A percentile compares a stretch with the other conserved stretches of the same genome.
These are phyloP conservation scores for Botryosphaeria dothidea DNA, from an alignment of 2,329 filamentous ascomycete species.

Conservation along the genomic window DNA sequence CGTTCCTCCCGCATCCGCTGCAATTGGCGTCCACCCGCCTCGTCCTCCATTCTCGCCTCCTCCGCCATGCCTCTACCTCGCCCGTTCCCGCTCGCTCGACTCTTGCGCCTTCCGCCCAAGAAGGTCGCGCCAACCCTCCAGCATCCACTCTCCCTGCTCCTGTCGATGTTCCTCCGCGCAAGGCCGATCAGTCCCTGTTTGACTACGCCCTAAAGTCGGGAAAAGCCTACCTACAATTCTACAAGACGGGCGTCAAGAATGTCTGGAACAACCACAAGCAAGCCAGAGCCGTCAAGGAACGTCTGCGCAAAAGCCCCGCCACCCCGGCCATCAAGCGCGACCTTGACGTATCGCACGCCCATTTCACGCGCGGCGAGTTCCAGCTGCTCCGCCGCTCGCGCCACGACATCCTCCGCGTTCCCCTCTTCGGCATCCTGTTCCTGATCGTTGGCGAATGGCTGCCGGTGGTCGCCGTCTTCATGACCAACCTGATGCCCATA, in stretches of 20 bases:
- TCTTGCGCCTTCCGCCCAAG: neutral
- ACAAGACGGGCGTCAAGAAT: slow-evolving; percentile 79
- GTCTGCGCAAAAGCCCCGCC: slow-evolving; percentile 33
- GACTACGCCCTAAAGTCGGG: slow-evolving; percentile 64
- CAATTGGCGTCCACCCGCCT: neutral
- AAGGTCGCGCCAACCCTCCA: slow-evolving; percentile 65
- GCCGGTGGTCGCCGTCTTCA: slow-evolving; percentile 71
- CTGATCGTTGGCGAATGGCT: slow-evolving; percentile 84
- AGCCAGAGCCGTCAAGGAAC: slow-evolving; percentile 28
- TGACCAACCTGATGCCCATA: slow-evolving; percentile 73
- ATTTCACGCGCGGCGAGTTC: slow-evolving; percentile 65
- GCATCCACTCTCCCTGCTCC: slow-evolving; percentile 70
- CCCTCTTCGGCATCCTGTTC: slow-evolving; percentile 74
- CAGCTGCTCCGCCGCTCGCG: slow-evolving; percentile 68
- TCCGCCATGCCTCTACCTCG: neutral
- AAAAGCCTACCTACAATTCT: slow-evolving; percentile 78
- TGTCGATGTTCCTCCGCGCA: slow-evolving; percentile 62
- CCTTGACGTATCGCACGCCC: neutral
- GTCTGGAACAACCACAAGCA: slow-evolving; percentile 66
- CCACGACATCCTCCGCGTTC: slow-evolving; percentile 75
- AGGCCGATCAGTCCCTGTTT: slow-evolving; percentile 47
- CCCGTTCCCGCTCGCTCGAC: no score
- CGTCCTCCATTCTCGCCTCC: neutral
- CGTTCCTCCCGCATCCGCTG: neutral
- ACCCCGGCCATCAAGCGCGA: neutral